Conservation (phyloP, 805 yeast species). For the Candida pini region DNA sequence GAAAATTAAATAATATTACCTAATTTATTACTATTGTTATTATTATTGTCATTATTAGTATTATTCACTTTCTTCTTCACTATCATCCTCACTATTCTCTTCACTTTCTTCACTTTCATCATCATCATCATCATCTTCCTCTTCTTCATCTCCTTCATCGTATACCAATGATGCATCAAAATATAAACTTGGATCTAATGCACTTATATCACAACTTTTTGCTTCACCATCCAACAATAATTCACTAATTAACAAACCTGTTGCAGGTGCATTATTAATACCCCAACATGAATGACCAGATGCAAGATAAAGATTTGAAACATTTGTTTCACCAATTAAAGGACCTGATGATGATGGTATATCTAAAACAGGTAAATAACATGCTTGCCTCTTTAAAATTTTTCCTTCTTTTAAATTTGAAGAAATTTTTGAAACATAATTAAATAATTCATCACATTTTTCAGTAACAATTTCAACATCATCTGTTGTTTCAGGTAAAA, state of each 20-base stretch:
- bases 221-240: conserved; percentile 78
- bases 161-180: conserved; percentile 60
- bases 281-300: conserved; percentile 99
- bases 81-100: conserved; percentile 10
- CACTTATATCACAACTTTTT: conserved; percentile 68
- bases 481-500: conserved; percentile 89
- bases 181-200: conserved; percentile 79
- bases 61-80: conserved; percentile 10
- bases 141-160: conserved; percentile 28
- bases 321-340: conserved; percentile 88
- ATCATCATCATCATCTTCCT: conserved; percentile 22
- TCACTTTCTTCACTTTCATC: conserved; percentile 17
- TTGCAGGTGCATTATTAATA: conserved; percentile 93
- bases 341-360: conserved; percentile 94
- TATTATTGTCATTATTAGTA: conserved; percentile 3
- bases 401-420: conserved; percentile 67
- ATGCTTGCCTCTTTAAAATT: conserved; percentile 81
- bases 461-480: conserved; percentile 84
- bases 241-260: conserved; percentile 92
- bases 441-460: conserved; percentile 82
- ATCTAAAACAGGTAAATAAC: conserved; percentile 91
- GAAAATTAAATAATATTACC: background rate
- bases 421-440: conserved; percentile 72
- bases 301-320: conserved; percentile 69
- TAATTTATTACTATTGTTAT: no score